Evolutionary conservation across 306 rosid genomes (phyloP), one percentile per base, ranked within the genome.

Genomic region (Purshia tridentata): DNA sequence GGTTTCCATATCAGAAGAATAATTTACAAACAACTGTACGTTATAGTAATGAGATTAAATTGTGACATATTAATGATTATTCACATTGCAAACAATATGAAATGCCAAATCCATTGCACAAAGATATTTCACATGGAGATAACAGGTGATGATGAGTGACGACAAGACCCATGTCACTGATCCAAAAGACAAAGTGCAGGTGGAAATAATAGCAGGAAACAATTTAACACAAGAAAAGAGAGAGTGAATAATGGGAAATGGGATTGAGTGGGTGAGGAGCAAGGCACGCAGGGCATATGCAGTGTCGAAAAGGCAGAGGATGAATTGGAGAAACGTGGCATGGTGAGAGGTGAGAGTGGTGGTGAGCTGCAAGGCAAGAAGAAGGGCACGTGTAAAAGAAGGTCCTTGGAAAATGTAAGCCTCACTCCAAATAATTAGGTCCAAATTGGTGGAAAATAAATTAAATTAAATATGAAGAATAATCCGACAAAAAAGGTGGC

Each of bases 301-400:
- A 29, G 35, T 29, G 35, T 29, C 35, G 35, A 29, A n/a, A n/a
- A n/a, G n/a, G 53, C 53, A 49, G 16, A 13, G 53, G 12, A 49
- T 4, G 4, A 16, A 29, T 13, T n/a, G 22, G 19, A 8, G 11
- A 52, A 56, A 79, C 73, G 96, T 80, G 88, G 86, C 88, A 19
- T 3, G 29, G 51, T 42, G 23, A 15, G 65, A 80, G 77, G 73
- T 16, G 4, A 3, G 56, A 11, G 55, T 0, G 57, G 76, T 76
- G 88, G 70, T 53, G 71, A 67, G 86, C 44, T 81, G 90, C 85
- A 61, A 53, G 65, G 81, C 73, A 39, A 9, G 39, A 15, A 54
- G 9, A 4, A 19, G 19, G 75, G 82, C 88, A 84, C 90, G 91
- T 84, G 86, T 77, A 55, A 45, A n/a, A 66, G 78, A 59, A 59